Conservation (phyloP, 2,329 filamentous ascomycete genomes). For the Pseudogymnoascus sp. region DNA sequence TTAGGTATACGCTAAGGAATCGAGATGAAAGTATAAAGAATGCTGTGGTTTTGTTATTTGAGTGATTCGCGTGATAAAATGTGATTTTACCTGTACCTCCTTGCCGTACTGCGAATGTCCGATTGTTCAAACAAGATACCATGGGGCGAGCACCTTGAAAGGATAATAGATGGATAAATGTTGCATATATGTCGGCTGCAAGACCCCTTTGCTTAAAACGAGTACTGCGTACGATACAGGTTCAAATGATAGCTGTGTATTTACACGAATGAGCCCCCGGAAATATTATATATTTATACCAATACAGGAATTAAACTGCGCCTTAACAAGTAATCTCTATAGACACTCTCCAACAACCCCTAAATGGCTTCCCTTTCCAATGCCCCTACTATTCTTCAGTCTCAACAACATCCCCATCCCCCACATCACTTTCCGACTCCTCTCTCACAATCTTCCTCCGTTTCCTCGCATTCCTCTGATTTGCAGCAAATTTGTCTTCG, state of each 20-base stretch:
- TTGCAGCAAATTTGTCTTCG: background rate
- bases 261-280: background rate
- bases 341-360: background rate
- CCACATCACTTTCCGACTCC: background rate
- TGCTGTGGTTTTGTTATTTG: background rate
- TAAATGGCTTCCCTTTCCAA: background rate
- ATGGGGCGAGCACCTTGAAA: background rate
- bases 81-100: background rate
- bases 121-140: background rate
- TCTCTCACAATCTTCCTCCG: background rate
- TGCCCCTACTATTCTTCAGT: background rate
- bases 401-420: background rate
- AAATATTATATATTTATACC: background rate
- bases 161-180: background rate
- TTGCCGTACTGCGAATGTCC: background rate
- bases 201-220: background rate
- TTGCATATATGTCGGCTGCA: background rate
- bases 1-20: slow-evolving; percentile 4
- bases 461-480: background rate
- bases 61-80: background rate
- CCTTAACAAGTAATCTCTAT: background rate
- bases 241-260: background rate
- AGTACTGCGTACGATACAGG: background rate
- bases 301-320: background rate
- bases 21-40: slow-evolving; percentile 7